phyloP scores from a whole-genome alignment of 257 asterid genomes.

The Solanum clarkiae region DNA sequence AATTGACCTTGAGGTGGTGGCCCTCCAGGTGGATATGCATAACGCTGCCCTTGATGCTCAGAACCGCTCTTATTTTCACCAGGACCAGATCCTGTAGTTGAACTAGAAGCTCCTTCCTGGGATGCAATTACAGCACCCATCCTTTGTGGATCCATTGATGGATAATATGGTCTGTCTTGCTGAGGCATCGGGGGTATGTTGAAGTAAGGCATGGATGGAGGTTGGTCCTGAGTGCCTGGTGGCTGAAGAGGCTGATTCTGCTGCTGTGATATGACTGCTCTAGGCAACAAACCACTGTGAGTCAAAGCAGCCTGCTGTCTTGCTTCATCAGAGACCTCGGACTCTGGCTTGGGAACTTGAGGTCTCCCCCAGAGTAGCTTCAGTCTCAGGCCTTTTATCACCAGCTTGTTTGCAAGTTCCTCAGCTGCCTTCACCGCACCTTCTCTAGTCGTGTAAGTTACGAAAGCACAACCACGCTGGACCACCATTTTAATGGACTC shows the following conservation, averaged over 20 bases:
- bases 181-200: slow-evolving; percentile 76
- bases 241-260: slow-evolving; percentile 59
- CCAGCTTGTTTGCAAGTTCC: slow-evolving; percentile 76
- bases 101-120: slow-evolving; percentile 45
- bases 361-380: slow-evolving; percentile 95
- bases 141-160: slow-evolving; percentile 96
- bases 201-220: slow-evolving; percentile 67
- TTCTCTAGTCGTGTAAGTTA: slow-evolving; percentile 83
- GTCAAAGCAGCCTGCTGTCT: slow-evolving; percentile 63
- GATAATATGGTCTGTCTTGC: slow-evolving; percentile 66
- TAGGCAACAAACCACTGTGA: slow-evolving; percentile 76
- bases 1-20: slow-evolving; percentile 60
- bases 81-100: slow-evolving; percentile 25
- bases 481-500: slow-evolving; percentile 84
- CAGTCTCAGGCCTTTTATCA: slow-evolving; percentile 76
- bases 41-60: slow-evolving; percentile 28
- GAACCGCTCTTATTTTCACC: slow-evolving; percentile 32
- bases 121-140: slow-evolving; percentile 76
- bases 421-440: slow-evolving; percentile 97
- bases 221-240: slow-evolving; percentile 42
- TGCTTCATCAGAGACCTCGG: slow-evolving; percentile 65
- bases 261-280: slow-evolving; percentile 91
- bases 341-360: slow-evolving; percentile 54
- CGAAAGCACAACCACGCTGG: slow-evolving; percentile 91
- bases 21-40: slow-evolving; percentile 39